A percentile compares a stretch with the other conserved stretches of the same genome.
Conservation (phyloP, 148 eudicot genomes). For the Fallopia convolvulus region DNA sequence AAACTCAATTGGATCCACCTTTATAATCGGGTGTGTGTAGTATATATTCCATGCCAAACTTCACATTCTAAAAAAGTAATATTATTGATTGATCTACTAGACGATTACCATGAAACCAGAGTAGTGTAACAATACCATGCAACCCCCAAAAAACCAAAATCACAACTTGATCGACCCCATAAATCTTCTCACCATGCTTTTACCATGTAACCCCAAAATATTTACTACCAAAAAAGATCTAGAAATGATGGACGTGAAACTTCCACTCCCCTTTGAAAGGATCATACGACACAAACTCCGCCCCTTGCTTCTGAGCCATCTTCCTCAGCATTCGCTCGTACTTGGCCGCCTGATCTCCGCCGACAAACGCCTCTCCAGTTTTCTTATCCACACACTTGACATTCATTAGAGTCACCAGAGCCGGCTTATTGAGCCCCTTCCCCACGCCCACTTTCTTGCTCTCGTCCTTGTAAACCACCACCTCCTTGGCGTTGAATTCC, state of each 20-base stretch:
- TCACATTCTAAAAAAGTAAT: no score
- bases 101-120: no score
- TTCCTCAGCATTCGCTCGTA: constrained; percentile 23
- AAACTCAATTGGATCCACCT: no score
- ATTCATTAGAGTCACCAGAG: constrained; percentile 50
- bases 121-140: no score
- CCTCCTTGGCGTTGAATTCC: constrained; percentile 15
- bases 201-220: no score
- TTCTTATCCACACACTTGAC: constrained; percentile 26
- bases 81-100: no score
- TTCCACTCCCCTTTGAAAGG: constrained; percentile 53
- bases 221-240: constrained; percentile 2
- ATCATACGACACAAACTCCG: constrained; percentile 53
- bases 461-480: constrained; percentile 48
- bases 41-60: no score
- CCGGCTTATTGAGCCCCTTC: constrained; percentile 59
- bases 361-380: constrained; percentile 31
- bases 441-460: background rate
- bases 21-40: no score
- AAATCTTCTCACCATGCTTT: background rate
- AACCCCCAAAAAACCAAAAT: no score
- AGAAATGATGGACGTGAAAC: constrained; percentile 57
- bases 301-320: constrained; percentile 39
- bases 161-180: no score
- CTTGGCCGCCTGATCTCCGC: constrained; percentile 39